Evolutionary conservation across 176 grass and related monocot species (phyloP).

Genomic region (Areca catechu): DNA sequence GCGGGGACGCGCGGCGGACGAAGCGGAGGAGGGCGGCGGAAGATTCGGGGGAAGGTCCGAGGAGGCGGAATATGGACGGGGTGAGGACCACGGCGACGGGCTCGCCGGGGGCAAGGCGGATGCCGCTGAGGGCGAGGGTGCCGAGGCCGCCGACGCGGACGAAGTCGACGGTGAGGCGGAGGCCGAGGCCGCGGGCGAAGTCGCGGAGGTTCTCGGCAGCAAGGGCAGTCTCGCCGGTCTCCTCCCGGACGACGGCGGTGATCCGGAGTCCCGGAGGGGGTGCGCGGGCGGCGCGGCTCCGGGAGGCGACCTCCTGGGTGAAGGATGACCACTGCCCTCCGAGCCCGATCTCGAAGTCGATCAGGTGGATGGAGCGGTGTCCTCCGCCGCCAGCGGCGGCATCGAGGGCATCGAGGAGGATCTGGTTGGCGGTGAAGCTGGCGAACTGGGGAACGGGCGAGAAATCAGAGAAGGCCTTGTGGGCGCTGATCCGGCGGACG

Average conservation of each 20-base stretch:
- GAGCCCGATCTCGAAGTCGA: constrained; percentile 55
- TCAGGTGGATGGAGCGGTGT: constrained; percentile 32
- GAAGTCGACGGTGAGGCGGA: constrained; percentile 38
- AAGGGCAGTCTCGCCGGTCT: constrained; percentile 34
- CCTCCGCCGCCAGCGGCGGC: constrained; percentile 2
- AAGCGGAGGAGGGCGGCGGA: constrained; percentile 32
- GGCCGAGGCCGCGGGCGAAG: constrained; percentile 38
- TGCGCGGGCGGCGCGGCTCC: constrained; percentile 15
- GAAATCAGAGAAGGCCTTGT: constrained; percentile 45
- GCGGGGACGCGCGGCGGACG: constrained; percentile 19
- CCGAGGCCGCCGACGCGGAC: constrained; percentile 30
- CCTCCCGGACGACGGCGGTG: constrained; percentile 44
- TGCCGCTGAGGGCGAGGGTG: constrained; percentile 19
- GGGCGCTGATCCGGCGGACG: constrained; percentile 34
- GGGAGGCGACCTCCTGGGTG: constrained; percentile 37
- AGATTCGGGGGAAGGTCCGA: constrained; percentile 17
- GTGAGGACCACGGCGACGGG: constrained; percentile 40
- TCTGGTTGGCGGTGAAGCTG: constrained; percentile 55
- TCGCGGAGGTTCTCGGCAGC: constrained; percentile 59
- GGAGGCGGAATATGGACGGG: constrained; percentile 28
- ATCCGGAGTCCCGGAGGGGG: constrained; percentile 24
- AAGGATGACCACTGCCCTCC: constrained; percentile 69
- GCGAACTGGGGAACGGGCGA: constrained; percentile 39
- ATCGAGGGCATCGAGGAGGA: constrained; percentile 44
- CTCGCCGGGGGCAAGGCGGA: constrained; percentile 27